Evolutionary conservation across 2,329 filamentous ascomycete species (phyloP), one percentile per base, ranked within the genome.

Genomic region (Phaeosphaeriaceae sp.): DNA sequence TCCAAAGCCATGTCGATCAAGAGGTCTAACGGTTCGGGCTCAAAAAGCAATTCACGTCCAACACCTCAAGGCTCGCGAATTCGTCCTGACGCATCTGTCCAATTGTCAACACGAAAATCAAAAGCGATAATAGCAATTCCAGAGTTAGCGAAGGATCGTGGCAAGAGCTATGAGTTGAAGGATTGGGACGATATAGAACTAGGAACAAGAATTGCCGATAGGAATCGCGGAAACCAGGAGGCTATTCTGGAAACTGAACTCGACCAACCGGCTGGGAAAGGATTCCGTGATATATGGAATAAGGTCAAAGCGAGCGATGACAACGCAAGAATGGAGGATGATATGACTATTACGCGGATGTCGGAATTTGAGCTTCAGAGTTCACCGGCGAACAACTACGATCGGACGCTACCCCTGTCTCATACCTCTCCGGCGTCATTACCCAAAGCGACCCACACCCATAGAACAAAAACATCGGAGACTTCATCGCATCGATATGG

Each of bases 131-230:
- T 33, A 26, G 50, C 48, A 6, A 47, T 33, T 7, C 60, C 58
- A 13, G 57, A 62, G 11, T 41, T 58, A 7, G 50, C 48, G 12
- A 17, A 30, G 2, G 50, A 63, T 32, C 46, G 53, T 4, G 54
- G 50, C 5, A 53, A 62, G 28, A 60, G 58, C 36, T 65, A 62
- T 15, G 61, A 67, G 35, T 42, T 68, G 48, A 58, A 54, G 12
- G 32, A 59, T 5, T 68, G 61, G 64, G 56, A 55, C 7, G 62
- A 65, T 2, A 35, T 33, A 2, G 49, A 50, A 37, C 26, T 28
- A 20, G 26, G 34, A 5, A 18, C 36, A 4, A 42, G 32, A 8
- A 21, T 18, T 1, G 34, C 43, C 7, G 37, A 44, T 9, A 33
- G 34, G 11, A 52, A 42, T n/a, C 46, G 42, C 15, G 48, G 47